Base-by-base conservation (phyloP, 2,329 filamentous ascomycete genomes). In the Aspergillus neoniger region DNA sequence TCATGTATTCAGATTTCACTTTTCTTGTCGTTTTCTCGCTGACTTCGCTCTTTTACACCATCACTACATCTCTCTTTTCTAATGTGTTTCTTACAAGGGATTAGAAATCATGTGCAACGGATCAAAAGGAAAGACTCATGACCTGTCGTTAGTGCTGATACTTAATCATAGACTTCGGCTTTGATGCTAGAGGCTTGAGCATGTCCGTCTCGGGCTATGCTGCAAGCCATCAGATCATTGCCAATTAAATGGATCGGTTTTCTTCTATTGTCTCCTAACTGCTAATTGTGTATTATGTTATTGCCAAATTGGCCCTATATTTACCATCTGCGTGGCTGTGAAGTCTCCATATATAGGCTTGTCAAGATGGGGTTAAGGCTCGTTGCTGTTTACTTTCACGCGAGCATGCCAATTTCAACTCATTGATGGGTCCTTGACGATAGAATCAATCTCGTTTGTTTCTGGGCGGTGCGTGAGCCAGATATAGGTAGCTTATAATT, bases 111-210 rank as follows among this genome's bases (percentile, higher is more conserved):
- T 64, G 61, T 65, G 64, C 62, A 63, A 66, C 67, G 65, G 68
- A 67, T 70, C 62, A 58, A 58, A 50, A 55, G 61, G 61, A 62
- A 60, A 65, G 65, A 64, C 64, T 62, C 65, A 68, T 63, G 63
- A 65, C 66, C 70, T 65, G 65, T 72, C 64, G 60, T 65, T 68
- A 65, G 59, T 67, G 66, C 59, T 61, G 65, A 71, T 72, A 70
- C 69, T 65, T 67, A 65, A 72, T 72, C 72, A 70, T 72, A 61
- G 64, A 54, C 65, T 65, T 36, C 55, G 63, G 64, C 61, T 67
- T 47, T 64, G 57, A 69, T 62, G 63, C 58, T 65, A 63, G 67
- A 63, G 66, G 63, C 61, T 50, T 30, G n/a, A 10, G 25, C 25
- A 32, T 30, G 25, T n/a, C 32, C 17, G n/a, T 10, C 47, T 32